Evolutionary conservation across 805 yeast species (phyloP).

Genomic region (Ogataea angusta): DNA sequence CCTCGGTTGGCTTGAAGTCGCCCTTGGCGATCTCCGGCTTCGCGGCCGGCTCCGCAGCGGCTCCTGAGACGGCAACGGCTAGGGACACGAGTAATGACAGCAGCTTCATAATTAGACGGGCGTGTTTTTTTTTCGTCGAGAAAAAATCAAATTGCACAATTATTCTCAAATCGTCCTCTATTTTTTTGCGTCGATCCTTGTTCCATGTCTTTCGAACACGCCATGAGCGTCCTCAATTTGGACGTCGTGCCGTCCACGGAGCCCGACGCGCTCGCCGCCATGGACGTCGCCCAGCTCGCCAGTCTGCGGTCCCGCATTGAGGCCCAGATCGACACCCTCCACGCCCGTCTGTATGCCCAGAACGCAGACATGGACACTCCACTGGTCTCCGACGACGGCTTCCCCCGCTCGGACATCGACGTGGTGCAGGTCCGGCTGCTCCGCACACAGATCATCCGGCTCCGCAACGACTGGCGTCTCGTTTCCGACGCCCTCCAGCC

Average conservation of each 20-base stretch:
- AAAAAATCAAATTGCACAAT: constrained; percentile 4
- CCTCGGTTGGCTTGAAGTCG: constrained; percentile 32
- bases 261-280: constrained; percentile 8
- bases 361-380: constrained; percentile 56
- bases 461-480: constrained; percentile 63
- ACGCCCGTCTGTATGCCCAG: constrained; percentile 38
- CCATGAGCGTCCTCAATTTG: constrained; percentile 23
- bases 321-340: constrained; percentile 37
- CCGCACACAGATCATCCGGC: constrained; percentile 60
- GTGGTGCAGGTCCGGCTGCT: constrained; percentile 63
- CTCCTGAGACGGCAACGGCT: constrained; percentile 16
- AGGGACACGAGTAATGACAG: constrained; percentile 17
- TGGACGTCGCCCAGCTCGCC: constrained; percentile 24
- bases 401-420: constrained; percentile 81
- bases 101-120: constrained; percentile 5
- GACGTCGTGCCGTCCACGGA: constrained; percentile 17
- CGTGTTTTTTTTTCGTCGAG: constrained; percentile 3
- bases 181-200: constrained; percentile 8
- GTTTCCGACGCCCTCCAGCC: constrained; percentile 46
- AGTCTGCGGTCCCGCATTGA: constrained; percentile 40
- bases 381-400: constrained; percentile 71
- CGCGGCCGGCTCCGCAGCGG: constrained; percentile 17
- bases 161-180: constrained; percentile 6
- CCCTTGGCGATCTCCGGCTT: constrained; percentile 18
- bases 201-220: constrained; percentile 26